Base-by-base conservation (phyloP, 2,329 filamentous ascomycete genomes). In the Metarhizium rileyi region DNA sequence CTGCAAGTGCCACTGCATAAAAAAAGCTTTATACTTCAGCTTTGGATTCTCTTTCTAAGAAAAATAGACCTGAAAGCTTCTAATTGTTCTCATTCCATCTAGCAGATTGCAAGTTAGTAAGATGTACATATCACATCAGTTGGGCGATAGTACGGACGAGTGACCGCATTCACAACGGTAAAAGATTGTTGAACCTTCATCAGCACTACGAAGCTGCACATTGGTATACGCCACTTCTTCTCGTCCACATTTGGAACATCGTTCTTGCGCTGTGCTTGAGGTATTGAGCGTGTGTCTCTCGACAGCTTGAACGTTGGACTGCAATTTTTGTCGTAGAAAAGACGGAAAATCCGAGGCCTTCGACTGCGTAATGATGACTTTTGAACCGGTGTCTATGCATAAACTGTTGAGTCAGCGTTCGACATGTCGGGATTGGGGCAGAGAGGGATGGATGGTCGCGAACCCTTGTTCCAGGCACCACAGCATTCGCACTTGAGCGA, bases 161-260 rank as follows among this genome's bases (percentile, higher is more conserved):
- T 88, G 74, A 52, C 88, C 87, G 64, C 90, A 96, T 51, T 90
- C 82, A 70, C 90, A 96, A 52, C 77, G 84, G 70, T 89, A 95
- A 62, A 96, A 94, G 49, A 95, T 81, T 1, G 91, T 96, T 56
- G 85, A 88, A 53, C 93, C 93, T 80, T 97, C 91, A 66, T 98
- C 93, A 49, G 91, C 93, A 73, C 90, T 84, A 59, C 91, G 84
- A 60, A 95, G 72, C 66, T 98, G 93, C 53, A 89, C 81, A 3
- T 86, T 86, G 46, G 88, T 86, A 66, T 84, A 97, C 59, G 83
- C 86, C 67, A 97, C 89, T 63, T 95, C 84, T 48, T 82, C 83
- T 48, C 82, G 75, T 16, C 85, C 88, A 66, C 93, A 97, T 61
- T 89, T 83, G 43, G 84, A 79, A 64, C 93, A 97, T 42, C 77